These are phyloP conservation scores for Chlamydomonas asymmetrica DNA, from an alignment of 139 green algal species.

Conservation along the genomic window DNA sequence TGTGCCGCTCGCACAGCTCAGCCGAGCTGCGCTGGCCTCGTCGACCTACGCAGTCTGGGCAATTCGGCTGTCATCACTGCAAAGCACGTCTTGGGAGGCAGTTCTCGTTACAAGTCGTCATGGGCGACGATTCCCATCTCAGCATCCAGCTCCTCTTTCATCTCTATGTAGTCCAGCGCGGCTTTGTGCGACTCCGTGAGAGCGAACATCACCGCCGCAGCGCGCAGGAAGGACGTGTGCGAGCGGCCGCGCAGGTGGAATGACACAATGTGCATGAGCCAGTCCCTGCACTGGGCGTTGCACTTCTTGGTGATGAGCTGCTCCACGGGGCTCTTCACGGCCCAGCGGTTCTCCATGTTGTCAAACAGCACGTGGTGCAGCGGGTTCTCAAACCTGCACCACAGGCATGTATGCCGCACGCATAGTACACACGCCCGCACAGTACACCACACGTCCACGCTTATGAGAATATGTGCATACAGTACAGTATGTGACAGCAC, in stretches of 20 bases:
- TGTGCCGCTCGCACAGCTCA: neutral
- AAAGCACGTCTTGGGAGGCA: too few relatives aligned
- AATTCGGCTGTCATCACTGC: too few relatives aligned
- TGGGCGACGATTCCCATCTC: too few relatives aligned
- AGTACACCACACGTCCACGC: too few relatives aligned
- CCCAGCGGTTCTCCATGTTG: slow-evolving; percentile 1
- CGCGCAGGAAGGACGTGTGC: neutral
- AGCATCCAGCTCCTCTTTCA: slow-evolving; percentile 11
- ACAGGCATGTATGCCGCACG: too few relatives aligned
- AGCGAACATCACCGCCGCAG: slow-evolving; percentile 7
- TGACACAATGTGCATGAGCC: neutral
- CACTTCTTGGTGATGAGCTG: neutral
- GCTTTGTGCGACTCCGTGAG: slow-evolving; percentile 4
- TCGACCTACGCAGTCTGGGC: too few relatives aligned
- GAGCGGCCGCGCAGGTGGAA: slow-evolving; percentile 20
- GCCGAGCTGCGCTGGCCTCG: neutral
- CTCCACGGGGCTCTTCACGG: slow-evolving; percentile 7
- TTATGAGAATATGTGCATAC: too few relatives aligned
- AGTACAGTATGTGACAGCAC: too few relatives aligned
- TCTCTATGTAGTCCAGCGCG: slow-evolving; percentile 1
- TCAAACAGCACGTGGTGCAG: slow-evolving; percentile 13
- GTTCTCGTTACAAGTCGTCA: too few relatives aligned
- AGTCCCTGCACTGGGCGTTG: neutral
- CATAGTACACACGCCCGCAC: too few relatives aligned
- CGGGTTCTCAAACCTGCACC: neutral